Percentiles rank a stretch among this genome's conserved stretches.
These are phyloP conservation scores for Starmerella khaoyaiensis DNA, from an alignment of 805 yeast species.

Conservation along the genomic window DNA sequence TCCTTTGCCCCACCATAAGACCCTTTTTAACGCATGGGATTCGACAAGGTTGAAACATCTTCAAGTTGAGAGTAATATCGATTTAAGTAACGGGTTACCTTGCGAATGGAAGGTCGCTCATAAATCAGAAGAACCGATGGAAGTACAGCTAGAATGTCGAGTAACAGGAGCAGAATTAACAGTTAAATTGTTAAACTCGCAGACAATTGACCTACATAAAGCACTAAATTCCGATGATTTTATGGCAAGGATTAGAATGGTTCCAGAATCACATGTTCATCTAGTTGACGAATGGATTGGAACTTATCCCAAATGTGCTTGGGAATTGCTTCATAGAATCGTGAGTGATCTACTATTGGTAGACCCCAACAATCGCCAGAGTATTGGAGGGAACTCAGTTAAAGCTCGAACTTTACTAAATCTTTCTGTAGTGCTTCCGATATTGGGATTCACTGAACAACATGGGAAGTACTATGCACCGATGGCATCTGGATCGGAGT, in stretches of 20 bases:
- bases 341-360: slow-evolving; percentile 8
- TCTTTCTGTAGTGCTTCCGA: slow-evolving; percentile 12
- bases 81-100: no score
- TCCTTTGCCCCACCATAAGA: background rate
- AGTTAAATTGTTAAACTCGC: no score
- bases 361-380: slow-evolving; percentile 4
- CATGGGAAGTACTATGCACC: slow-evolving; percentile 12
- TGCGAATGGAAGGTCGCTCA: no score
- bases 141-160: background rate
- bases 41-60: slow-evolving; percentile 19
- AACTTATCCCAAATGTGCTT: slow-evolving; percentile 2
- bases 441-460: slow-evolving; percentile 22
- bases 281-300: background rate
- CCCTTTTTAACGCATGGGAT: background rate
- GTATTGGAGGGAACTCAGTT: slow-evolving; percentile 2
- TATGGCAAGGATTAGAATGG: background rate
- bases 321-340: slow-evolving; percentile 10
- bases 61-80: slow-evolving; percentile 17
- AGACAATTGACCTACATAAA: background rate
- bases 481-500: slow-evolving; percentile 2
- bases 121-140: background rate
- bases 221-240: background rate
- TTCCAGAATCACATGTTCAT: background rate
- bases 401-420: slow-evolving; percentile 9
- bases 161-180: background rate